These are phyloP conservation scores for Melastoma malabathricum DNA, from an alignment of 345 rosid species.

Conservation along the genomic window DNA sequence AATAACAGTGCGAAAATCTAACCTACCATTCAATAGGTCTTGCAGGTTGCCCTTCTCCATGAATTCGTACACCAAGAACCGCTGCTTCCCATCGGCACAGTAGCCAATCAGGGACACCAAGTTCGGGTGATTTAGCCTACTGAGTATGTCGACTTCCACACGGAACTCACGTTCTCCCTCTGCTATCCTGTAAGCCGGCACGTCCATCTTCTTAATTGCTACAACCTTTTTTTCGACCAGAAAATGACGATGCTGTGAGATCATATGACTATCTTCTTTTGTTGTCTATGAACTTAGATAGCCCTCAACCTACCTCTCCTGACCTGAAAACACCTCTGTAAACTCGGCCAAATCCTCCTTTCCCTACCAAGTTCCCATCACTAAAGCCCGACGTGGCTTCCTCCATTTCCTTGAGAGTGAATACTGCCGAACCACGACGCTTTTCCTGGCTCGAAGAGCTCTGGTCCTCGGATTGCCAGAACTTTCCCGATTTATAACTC, in stretches of 20 bases:
- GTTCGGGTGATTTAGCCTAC: conserved; percentile 89
- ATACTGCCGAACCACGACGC: conserved; percentile 52
- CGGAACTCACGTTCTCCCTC: conserved; percentile 93
- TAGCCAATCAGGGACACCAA: conserved; percentile 87
- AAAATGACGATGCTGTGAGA: background rate
- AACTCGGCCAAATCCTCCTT: conserved; percentile 91
- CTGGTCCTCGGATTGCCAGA: conserved; percentile 62
- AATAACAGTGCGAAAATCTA: conserved; percentile 6
- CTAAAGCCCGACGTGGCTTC: conserved; percentile 66
- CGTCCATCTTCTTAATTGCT: conserved; percentile 96
- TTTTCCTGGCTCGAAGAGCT: conserved; percentile 30
- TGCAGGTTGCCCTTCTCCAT: conserved; percentile 94
- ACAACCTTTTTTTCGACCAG: conserved; percentile 44
- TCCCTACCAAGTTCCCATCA: conserved; percentile 60
- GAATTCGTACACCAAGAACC: conserved; percentile 88
- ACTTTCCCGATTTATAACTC: conserved; percentile 56
- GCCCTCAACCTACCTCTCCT: conserved; percentile 49
- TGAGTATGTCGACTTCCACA: conserved; percentile 88
- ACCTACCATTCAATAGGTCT: conserved; percentile 79
- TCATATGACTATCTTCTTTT: no score
- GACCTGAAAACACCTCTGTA: conserved; percentile 68
- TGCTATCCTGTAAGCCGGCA: conserved; percentile 68
- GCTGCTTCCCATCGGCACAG: conserved; percentile 84
- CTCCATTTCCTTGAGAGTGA: conserved; percentile 85
- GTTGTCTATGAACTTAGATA: background rate